These are phyloP conservation scores for Gamsiella multidivaricata DNA, from an alignment of 192 early-diverging fungal genomes.

Conservation along the genomic window DNA sequence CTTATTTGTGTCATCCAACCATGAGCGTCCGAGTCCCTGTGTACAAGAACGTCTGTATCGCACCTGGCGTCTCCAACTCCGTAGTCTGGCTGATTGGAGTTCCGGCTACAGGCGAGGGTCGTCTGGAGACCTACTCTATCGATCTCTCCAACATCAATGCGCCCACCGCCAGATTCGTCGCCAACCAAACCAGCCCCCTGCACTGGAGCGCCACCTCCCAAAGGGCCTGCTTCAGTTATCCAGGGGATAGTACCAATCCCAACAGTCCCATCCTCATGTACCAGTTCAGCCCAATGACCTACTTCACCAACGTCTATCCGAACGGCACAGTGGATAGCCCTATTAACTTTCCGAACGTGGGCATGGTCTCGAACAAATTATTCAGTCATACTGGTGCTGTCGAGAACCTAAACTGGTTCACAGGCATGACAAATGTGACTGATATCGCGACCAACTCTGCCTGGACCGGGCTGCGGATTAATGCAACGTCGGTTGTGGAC, in stretches of 20 bases:
- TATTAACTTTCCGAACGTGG: background rate
- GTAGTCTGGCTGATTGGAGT: slow-evolving; percentile 30
- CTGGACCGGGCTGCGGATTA: slow-evolving; percentile 25
- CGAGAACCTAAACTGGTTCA: slow-evolving; percentile 20
- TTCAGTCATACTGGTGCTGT: slow-evolving; percentile 24
- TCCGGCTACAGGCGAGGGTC: slow-evolving; percentile 11
- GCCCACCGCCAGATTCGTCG: slow-evolving; percentile 12
- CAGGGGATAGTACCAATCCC: background rate
- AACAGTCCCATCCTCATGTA: slow-evolving; percentile 25
- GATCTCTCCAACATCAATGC: slow-evolving; percentile 32
- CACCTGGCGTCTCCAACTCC: background rate
- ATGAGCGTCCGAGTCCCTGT: slow-evolving; percentile 28
- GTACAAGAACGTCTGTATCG: slow-evolving; percentile 27
- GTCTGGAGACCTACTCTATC: slow-evolving; percentile 19
- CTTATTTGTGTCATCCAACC: background rate
- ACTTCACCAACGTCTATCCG: slow-evolving; percentile 22
- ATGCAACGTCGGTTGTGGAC: slow-evolving; percentile 6
- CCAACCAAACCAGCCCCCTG: background rate
- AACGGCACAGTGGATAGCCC: slow-evolving; percentile 20
- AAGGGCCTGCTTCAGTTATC: slow-evolving; percentile 25
- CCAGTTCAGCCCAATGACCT: slow-evolving; percentile 31
- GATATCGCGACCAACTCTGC: background rate
- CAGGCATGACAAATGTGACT: slow-evolving; percentile 16
- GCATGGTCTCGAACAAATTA: slow-evolving; percentile 19
- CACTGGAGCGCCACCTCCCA: slow-evolving; percentile 21